A percentile compares a stretch with the other conserved stretches of the same genome.
These are phyloP conservation scores for Penicillium sp. DNA, from an alignment of 2,329 filamentous ascomycete species.

Conservation along the genomic window DNA sequence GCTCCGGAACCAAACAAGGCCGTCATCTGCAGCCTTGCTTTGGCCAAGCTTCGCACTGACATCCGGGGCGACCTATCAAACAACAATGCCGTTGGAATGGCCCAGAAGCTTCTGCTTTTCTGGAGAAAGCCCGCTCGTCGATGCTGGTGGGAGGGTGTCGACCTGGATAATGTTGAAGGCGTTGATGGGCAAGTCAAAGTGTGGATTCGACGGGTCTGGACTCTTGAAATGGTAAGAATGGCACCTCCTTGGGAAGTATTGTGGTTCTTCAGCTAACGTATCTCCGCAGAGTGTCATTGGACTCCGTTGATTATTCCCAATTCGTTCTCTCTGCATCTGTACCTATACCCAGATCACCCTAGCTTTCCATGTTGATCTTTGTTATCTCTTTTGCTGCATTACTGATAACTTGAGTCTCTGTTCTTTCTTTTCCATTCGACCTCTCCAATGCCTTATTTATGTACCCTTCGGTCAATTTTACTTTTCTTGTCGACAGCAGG, in stretches of 20 bases:
- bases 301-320: slow-evolving; percentile 53
- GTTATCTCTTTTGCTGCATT: slow-evolving; percentile 6
- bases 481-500: slow-evolving; percentile 12
- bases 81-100: slow-evolving; percentile 86
- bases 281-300: slow-evolving; percentile 73
- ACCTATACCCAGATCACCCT: slow-evolving; percentile 22
- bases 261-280: slow-evolving; percentile 17
- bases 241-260: not conserved
- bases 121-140: slow-evolving; percentile 95
- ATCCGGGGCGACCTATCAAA: slow-evolving; percentile 75
- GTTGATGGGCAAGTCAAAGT: slow-evolving; percentile 92
- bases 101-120: slow-evolving; percentile 94
- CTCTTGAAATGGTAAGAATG: slow-evolving; percentile 77
- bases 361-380: slow-evolving; percentile 18
- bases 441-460: not conserved
- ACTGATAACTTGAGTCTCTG: not conserved
- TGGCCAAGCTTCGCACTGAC: slow-evolving; percentile 89
- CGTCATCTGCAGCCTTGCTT: slow-evolving; percentile 92
- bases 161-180: slow-evolving; percentile 84
- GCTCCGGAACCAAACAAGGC: slow-evolving; percentile 98
- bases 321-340: slow-evolving; percentile 22
- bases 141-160: slow-evolving; percentile 99
- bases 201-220: slow-evolving; percentile 98
- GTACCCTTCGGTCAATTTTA: slow-evolving; percentile 3
- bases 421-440: slow-evolving; percentile 5